phyloP scores from a whole-genome alignment of 202 grass and related monocot genomes.

The Setaria italica region DNA sequence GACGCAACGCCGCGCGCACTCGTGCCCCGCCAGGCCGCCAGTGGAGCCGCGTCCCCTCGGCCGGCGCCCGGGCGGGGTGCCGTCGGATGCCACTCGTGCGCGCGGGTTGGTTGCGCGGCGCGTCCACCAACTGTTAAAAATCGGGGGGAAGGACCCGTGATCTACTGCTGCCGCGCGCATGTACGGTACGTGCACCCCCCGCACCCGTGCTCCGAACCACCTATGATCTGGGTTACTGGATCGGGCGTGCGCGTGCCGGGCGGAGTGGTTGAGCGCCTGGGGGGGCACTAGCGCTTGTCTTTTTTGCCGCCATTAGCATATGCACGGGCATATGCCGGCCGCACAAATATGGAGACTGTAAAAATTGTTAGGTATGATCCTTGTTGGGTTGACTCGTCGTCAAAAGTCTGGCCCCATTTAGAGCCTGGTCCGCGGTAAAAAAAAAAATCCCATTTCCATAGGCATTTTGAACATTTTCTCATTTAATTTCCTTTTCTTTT shows the following conservation, averaged over 20 bases:
- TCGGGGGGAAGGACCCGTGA: no score
- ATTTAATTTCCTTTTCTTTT: no score
- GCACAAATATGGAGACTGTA: background rate
- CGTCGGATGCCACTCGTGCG: no score
- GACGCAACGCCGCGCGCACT: slow-evolving; percentile 40
- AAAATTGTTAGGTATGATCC: background rate
- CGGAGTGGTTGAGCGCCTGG: background rate
- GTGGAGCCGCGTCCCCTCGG: slow-evolving; percentile 29
- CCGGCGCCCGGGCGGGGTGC: no score
- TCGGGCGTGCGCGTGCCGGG: background rate
- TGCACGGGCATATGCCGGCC: slow-evolving; percentile 25
- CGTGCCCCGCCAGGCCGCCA: background rate
- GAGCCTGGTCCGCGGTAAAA: background rate
- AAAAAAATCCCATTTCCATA: background rate
- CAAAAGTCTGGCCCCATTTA: background rate
- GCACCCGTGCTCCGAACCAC: background rate
- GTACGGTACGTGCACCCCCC: background rate
- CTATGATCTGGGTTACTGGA: background rate
- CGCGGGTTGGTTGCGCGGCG: no score
- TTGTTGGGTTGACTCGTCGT: background rate
- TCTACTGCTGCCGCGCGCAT: no score
- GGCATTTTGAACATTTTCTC: background rate
- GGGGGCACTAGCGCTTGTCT: background rate
- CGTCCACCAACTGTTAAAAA: background rate
- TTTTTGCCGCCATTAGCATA: slow-evolving; percentile 24